Conservation (phyloP, 495 filamentous ascomycete species). For the Annulohypoxylon moriforme region DNA sequence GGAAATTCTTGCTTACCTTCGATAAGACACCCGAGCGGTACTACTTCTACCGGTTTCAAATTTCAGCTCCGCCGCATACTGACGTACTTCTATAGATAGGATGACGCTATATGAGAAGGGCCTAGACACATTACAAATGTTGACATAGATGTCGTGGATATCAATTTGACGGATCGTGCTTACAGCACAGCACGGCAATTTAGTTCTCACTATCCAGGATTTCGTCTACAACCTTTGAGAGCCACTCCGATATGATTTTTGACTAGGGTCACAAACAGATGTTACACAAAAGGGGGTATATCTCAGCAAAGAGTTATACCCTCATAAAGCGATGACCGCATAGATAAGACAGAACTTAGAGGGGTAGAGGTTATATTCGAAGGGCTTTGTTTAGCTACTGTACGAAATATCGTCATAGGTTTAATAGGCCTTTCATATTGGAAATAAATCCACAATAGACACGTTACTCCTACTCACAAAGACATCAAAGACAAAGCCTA, state of each 20-base stretch:
- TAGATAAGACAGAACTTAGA: neutral
- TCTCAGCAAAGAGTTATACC: neutral
- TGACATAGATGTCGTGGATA: neutral
- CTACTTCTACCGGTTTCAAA: slow-evolving; percentile 17
- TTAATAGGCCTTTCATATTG: neutral
- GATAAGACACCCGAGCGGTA: neutral
- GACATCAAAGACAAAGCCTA: neutral
- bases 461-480: slow-evolving; percentile 5
- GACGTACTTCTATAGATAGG: slow-evolving; percentile 3
- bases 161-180: neutral
- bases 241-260: neutral
- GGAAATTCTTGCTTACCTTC: neutral
- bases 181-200: slow-evolving; percentile 8
- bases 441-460: neutral
- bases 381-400: neutral
- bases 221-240: neutral
- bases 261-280: neutral
- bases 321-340: neutral
- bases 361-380: neutral
- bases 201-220: neutral
- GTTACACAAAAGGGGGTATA: neutral
- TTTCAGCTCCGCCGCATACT: neutral
- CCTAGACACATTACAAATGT: neutral
- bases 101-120: neutral
- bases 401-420: neutral